These are phyloP conservation scores for Gnomoniopsis sp. DNA, from an alignment of 2,329 filamentous ascomycete species.

Conservation along the genomic window DNA sequence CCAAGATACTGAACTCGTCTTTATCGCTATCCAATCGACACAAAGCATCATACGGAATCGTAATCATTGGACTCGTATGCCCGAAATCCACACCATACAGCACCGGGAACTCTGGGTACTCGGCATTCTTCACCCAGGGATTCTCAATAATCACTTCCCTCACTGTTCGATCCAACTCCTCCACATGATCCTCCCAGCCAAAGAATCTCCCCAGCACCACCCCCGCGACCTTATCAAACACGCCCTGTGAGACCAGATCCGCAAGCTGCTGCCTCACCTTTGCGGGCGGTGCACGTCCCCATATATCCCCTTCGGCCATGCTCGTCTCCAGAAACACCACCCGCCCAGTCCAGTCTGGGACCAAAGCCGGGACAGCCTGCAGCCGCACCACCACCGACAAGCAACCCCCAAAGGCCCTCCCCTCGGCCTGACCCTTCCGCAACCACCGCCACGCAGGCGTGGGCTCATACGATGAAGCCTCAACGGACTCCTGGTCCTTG, in stretches of 20 bases:
- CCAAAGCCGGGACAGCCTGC: slow-evolving; percentile 29
- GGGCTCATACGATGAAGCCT: slow-evolving; percentile 20
- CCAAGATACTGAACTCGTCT: slow-evolving; percentile 8
- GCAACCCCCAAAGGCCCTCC: slow-evolving; percentile 41
- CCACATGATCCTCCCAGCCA: slow-evolving; percentile 33
- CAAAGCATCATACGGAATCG: slow-evolving; percentile 36
- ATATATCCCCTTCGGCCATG: slow-evolving; percentile 25
- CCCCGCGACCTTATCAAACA: slow-evolving; percentile 38
- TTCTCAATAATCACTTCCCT: slow-evolving; percentile 32
- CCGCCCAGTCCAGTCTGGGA: slow-evolving; percentile 34
- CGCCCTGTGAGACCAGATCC: slow-evolving; percentile 38
- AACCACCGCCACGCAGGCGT: slow-evolving; percentile 35
- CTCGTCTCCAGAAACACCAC: slow-evolving; percentile 41
- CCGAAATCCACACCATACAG: slow-evolving; percentile 40
- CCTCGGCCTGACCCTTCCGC: slow-evolving; percentile 32
- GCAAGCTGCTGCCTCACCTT: slow-evolving; percentile 33
- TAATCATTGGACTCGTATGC: slow-evolving; percentile 39
- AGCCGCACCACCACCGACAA: slow-evolving; percentile 38
- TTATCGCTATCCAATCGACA: slow-evolving; percentile 30
- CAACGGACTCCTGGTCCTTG: slow-evolving; percentile 19
- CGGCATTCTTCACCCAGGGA: slow-evolving; percentile 12
- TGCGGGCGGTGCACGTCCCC: slow-evolving; percentile 12
- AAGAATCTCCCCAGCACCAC: slow-evolving; percentile 39
- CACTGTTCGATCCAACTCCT: slow-evolving; percentile 29
- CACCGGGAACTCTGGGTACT: slow-evolving; percentile 32